phyloP scores from a whole-genome alignment of 1,284 basidiomycete species.

The Microbotryum scabiosae region DNA sequence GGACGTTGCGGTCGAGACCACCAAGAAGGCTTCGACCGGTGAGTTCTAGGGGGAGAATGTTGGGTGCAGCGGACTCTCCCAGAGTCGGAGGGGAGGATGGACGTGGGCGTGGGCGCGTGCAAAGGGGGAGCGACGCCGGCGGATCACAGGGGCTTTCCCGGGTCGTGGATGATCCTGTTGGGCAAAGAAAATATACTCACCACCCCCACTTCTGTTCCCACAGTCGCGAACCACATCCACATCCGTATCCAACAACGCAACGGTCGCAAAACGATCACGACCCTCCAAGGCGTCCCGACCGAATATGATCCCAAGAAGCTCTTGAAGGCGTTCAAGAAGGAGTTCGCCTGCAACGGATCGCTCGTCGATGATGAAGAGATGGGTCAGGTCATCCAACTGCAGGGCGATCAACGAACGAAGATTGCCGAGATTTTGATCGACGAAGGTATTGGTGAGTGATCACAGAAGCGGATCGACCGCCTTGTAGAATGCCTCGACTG shows the following conservation, averaged over 20 bases:
- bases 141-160: too few species aligned
- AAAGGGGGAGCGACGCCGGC: too few species aligned
- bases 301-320: slow-evolving; percentile 98
- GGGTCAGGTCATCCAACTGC: slow-evolving; percentile 96
- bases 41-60: background rate
- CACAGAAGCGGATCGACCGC: slow-evolving; percentile 3
- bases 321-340: slow-evolving; percentile 99
- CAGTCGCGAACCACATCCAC: slow-evolving; percentile 39
- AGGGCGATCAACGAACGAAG: slow-evolving; percentile 93
- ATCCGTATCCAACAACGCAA: slow-evolving; percentile 91
- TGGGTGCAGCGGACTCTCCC: too few species aligned
- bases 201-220: too few species aligned
- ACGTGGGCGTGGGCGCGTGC: too few species aligned
- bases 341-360: slow-evolving; percentile 98
- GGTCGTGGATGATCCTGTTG: too few species aligned
- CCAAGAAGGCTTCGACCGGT: slow-evolving; percentile 5
- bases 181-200: too few species aligned
- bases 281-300: slow-evolving; percentile 90
- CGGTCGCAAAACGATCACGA: slow-evolving; percentile 98
- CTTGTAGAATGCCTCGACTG: background rate
- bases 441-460: slow-evolving; percentile 43
- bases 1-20: slow-evolving; percentile 15
- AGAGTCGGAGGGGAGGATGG: too few species aligned
- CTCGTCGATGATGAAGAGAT: slow-evolving; percentile 94
- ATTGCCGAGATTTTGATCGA: slow-evolving; percentile 77